Percentiles rank a stretch among this genome's conserved stretches.
These are phyloP conservation scores for Strigomonas culicis DNA, from an alignment of 208 protist species.

Conservation along the genomic window DNA sequence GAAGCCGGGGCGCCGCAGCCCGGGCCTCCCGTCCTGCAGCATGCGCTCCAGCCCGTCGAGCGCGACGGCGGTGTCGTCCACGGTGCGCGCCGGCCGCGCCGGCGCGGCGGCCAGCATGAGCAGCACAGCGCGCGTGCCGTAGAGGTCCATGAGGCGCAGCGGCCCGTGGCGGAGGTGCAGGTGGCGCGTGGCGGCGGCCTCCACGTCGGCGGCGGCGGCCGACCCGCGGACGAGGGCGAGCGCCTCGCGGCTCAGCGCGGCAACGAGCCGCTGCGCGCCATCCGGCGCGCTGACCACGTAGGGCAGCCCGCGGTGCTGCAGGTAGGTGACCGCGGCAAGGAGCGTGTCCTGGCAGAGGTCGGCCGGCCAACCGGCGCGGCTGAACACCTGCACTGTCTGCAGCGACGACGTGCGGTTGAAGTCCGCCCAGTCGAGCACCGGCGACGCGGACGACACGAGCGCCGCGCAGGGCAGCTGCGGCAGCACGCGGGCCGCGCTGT, in stretches of 20 bases:
- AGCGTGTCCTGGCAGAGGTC: slow-evolving; percentile 44
- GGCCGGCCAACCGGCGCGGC: slow-evolving; percentile 29
- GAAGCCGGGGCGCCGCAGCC: slow-evolving; percentile 4
- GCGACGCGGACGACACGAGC: slow-evolving; percentile 41
- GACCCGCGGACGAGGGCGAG: slow-evolving; percentile 12
- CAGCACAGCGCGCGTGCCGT: slow-evolving; percentile 25
- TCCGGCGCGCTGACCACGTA: slow-evolving; percentile 42
- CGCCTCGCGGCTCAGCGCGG: slow-evolving; percentile 40
- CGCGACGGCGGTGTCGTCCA: slow-evolving; percentile 21
- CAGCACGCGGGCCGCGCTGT: slow-evolving; percentile 23
- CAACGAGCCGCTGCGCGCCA: slow-evolving; percentile 40
- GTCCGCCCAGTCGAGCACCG: slow-evolving; percentile 21
- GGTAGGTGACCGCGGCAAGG: slow-evolving; percentile 46
- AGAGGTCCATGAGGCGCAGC: slow-evolving; percentile 49
- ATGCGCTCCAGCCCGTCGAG: slow-evolving; percentile 35
- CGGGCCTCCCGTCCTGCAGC: not conserved
- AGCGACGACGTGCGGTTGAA: slow-evolving; percentile 18
- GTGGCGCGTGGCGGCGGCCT: slow-evolving; percentile 30
- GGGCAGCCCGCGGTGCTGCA: slow-evolving; percentile 32
- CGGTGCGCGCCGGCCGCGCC: not conserved
- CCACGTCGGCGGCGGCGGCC: slow-evolving; percentile 22
- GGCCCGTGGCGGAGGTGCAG: slow-evolving; percentile 47
- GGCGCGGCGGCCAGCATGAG: slow-evolving; percentile 32
- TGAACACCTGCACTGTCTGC: slow-evolving; percentile 66
- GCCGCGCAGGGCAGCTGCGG: slow-evolving; percentile 33